Base-by-base conservation (phyloP, 352 stramenopile species). In the Pythium monospermum region DNA sequence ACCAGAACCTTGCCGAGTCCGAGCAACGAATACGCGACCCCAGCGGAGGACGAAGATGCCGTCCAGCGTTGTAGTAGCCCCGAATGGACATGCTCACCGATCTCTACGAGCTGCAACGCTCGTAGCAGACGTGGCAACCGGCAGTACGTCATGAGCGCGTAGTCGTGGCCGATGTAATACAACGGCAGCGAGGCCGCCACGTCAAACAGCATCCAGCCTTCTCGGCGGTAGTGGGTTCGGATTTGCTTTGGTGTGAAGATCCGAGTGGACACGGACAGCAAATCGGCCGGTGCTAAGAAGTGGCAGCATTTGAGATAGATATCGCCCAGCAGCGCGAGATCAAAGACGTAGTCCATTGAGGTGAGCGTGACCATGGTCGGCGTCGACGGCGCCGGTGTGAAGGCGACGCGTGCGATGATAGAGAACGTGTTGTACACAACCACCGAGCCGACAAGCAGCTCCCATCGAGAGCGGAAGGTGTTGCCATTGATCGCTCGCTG, bases 351-450 rank as follows among this genome's bases (percentile, higher is more conserved):
- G 38, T 73, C 65, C 13, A 69, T 30, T 13, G 44, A 25, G 8
- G 56, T 68, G 8, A 73, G 54, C 10, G 40, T 35, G 8, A 55
- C 26, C 55, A 73, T 70, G n/a, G 36, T n/a, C 3, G 26, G 0
- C 5, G 21, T 39, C 1, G 61, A 61, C 10, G 65, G 65, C 18
- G 33, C 44, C 18, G 51, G 57, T 1, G 53, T 19, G 35, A 70
- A 66, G 6, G 50, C 50, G 0, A 70, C 49, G 12, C 65, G 57
- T 21, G 57, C 51, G n/a, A 66, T 35, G 22, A 73, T 66, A 11
- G 53, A 54, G 22, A 70, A 67, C 32, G 53, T 62, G n/a, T 73
- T 73, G 65, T 73, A 73, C 7, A 70, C 28, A 5, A 73, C 61
- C 3, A 65, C 49, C 2, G 49, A 27, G 8, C 49, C 49, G 5